Evolutionary conservation across 2,329 filamentous ascomycete genomes (phyloP), one percentile per base, ranked within the genome.

Genomic region (Helicocarpus griseus): DNA sequence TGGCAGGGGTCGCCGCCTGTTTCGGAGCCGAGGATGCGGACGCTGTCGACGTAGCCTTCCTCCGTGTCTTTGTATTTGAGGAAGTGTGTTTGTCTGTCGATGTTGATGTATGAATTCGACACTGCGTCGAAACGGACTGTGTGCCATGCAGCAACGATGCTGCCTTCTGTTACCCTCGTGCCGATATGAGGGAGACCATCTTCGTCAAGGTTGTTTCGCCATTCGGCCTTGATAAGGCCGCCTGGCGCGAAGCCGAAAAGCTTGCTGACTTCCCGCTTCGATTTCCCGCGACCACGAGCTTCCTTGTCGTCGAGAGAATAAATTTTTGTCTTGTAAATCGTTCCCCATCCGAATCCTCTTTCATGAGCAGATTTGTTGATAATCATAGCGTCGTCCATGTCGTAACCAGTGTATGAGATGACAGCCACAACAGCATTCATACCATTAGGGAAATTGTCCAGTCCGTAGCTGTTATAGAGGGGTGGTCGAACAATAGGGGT

Each of bases 361-460:
- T 98, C 93, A 69, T 96, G 89, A 2, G 91, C 84, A 19, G 89
- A 95, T 69, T 97, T 97, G 77, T 97, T 97, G 66, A 98, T 77
- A 65, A 98, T 97, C 91, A 97, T 97, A 66, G 93, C 93, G 73
- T 98, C 93, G 77, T 98, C 93, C 93, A 98, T 98, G 77, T 98
- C 93, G 72, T 97, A 98, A 48, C 91, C 93, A 1, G 91, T 97
- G 69, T 98, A 98, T 0, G 91, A 96, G 57, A 98, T 95, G 68
- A 98, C 94, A 53, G 93, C 93, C 53, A 98, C 93, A 36, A 97
- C 83, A 7, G 89, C 89, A 63, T 98, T 98, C 63, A 83, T 90
- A 26, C 93, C 93, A 66, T 97, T 96, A 50, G 93, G 93, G 69
- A 96, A 98, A 70, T 97, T 97, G 73, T 98, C 93, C 54, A 97